Evolutionary conservation across 768 basidiomycete species (phyloP).

Genomic region (Suillus cothurnatus): DNA sequence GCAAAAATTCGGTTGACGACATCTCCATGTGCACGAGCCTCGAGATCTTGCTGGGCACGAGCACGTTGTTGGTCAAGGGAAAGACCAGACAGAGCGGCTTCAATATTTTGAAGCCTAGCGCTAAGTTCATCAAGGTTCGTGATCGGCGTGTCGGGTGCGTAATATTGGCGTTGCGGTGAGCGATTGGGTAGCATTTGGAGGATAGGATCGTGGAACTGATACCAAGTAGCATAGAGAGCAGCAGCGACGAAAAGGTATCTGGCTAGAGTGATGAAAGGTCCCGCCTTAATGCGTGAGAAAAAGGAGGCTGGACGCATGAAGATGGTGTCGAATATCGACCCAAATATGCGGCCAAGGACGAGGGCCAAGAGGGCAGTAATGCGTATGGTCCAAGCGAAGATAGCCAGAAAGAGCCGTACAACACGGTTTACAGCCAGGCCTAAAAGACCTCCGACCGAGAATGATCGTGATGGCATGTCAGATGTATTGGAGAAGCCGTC

Average conservation of each 20-base stretch:
- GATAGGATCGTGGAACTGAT: conserved; percentile 41
- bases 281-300: conserved; percentile 35
- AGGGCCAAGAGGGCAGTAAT: conserved; percentile 40
- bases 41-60: conserved; percentile 54
- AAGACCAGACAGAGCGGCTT: conserved; percentile 61
- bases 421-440: conserved; percentile 44
- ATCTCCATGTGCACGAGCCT: conserved; percentile 51
- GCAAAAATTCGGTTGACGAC: conserved; percentile 54
- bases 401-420: conserved; percentile 31
- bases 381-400: conserved; percentile 28
- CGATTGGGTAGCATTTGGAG: conserved; percentile 37
- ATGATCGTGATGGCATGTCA: conserved; percentile 25
- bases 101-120: conserved; percentile 61
- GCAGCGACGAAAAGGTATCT: conserved; percentile 48
- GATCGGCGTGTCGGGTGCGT: conserved; percentile 58
- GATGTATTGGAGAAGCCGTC: conserved; percentile 28
- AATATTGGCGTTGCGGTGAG: conserved; percentile 41
- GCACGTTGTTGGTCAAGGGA: conserved; percentile 55
- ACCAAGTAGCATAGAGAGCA: conserved; percentile 46
- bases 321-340: conserved; percentile 49
- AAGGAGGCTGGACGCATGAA: conserved; percentile 50
- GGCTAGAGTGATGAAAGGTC: conserved; percentile 33
- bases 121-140: conserved; percentile 69
- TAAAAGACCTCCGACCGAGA: conserved; percentile 50
- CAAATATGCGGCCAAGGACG: conserved; percentile 49